These are phyloP conservation scores for Cubamyces sp. DNA, from an alignment of 768 basidiomycete species.

Conservation along the genomic window DNA sequence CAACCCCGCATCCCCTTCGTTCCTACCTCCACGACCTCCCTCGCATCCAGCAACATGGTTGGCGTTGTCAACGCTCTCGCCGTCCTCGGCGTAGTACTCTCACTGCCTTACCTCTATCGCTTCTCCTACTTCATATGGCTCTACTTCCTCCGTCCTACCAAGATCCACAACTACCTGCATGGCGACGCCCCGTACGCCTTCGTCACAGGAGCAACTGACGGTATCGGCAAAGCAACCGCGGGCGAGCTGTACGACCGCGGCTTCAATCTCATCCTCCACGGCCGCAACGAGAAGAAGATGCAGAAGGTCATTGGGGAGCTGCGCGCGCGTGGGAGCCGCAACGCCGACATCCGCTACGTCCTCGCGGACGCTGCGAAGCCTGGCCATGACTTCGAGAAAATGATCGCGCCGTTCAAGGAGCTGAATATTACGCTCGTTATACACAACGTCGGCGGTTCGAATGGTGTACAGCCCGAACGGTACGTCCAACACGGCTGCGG, in stretches of 20 bases:
- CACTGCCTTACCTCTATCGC: conserved; percentile 23
- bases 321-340: conserved; percentile 6
- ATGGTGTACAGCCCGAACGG: conserved; percentile 17
- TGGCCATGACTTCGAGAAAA: conserved; percentile 26
- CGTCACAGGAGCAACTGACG: conserved; percentile 35
- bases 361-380: conserved; percentile 30
- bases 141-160: conserved; percentile 28
- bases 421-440: conserved; percentile 35
- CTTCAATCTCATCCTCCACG: conserved; percentile 37
- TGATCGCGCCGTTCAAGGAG: conserved; percentile 29
- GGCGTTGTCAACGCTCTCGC: conserved; percentile 20
- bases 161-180: conserved; percentile 29
- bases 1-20: neutral
- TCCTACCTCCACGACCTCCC: neutral
- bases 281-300: conserved; percentile 33
- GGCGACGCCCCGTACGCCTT: conserved; percentile 31
- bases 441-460: conserved; percentile 33
- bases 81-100: conserved; percentile 24
- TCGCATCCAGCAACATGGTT: neutral
- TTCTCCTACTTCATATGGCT: conserved; percentile 28
- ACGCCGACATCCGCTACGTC: conserved; percentile 30
- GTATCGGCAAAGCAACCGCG: conserved; percentile 34
- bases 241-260: conserved; percentile 32
- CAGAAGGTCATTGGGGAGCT: conserved; percentile 30
- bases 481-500: neutral